phyloP scores from a whole-genome alignment of 1,284 basidiomycete genomes.

The Puccinia triticina region DNA sequence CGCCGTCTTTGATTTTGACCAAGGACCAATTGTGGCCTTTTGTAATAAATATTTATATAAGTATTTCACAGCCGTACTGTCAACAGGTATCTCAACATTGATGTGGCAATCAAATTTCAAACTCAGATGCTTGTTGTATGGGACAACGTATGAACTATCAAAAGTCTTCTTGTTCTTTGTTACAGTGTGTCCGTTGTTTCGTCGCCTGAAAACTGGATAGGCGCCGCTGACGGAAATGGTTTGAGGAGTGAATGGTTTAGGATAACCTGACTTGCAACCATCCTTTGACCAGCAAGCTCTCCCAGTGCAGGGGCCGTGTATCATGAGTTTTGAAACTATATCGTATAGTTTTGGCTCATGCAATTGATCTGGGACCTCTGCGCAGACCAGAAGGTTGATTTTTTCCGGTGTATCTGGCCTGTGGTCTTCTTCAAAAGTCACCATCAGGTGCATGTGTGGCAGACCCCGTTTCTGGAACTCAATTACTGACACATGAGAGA shows the following conservation, averaged over 20 bases:
- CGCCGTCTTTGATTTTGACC: neutral
- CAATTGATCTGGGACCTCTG: neutral
- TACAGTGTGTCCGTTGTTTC: neutral
- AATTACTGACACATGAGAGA: conserved; percentile 56
- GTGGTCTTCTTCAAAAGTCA: conserved; percentile 53
- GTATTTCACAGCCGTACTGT: neutral
- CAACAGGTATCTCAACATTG: conserved; percentile 9
- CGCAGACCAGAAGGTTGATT: no score
- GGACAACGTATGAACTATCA: neutral
- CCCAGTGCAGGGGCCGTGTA: no score
- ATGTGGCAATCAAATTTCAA: no score
- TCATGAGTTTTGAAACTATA: neutral
- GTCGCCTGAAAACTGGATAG: no score
- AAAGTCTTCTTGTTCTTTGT: no score
- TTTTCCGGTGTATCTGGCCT: no score
- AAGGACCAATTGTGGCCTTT: conserved; percentile 3
- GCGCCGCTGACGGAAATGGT: neutral
- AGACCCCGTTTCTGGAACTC: conserved; percentile 63
- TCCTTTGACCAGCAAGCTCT: neutral
- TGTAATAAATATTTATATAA: conserved; percentile 26
- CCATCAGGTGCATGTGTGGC: conserved; percentile 61
- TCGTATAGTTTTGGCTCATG: neutral
- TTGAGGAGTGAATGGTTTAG: neutral
- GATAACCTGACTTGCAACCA: conserved; percentile 5
- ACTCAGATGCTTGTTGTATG: no score